Evolutionary conservation across 163 green algal genomes (phyloP).

Genomic region (Volvox carteri): DNA sequence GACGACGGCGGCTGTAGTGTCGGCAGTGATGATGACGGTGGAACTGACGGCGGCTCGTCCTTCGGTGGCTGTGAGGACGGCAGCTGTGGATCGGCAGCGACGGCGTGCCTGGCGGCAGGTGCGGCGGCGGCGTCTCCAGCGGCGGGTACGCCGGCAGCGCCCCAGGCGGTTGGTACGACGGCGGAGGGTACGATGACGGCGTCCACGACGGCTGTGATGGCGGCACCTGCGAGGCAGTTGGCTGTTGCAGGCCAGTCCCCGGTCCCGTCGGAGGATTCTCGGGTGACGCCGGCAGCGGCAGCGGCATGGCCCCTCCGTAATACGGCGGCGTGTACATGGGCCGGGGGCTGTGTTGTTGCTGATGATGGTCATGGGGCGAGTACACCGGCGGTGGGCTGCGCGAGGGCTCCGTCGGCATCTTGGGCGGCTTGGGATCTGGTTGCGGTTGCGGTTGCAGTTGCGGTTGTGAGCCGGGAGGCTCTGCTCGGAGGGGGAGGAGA

Average conservation of each 20-base stretch:
- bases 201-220: no score
- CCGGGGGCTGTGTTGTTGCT: not conserved
- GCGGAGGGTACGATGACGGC: not conserved
- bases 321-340: not conserved
- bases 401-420: no score
- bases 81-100: not conserved
- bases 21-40: no score
- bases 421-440: no score
- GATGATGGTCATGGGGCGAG: not conserved
- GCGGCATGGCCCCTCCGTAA: not conserved
- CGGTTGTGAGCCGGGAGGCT: no score
- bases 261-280: no score
- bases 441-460: no score
- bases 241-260: no score
- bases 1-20: not conserved
- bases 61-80: not conserved
- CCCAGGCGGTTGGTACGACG: not conserved
- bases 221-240: not conserved
- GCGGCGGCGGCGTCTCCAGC: not conserved
- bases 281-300: not conserved
- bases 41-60: not conserved
- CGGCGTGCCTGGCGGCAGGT: not conserved
- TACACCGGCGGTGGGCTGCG: not conserved
- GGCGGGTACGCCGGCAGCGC: not conserved
- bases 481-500: no score